Evolutionary conservation across 805 yeast genomes (phyloP), one percentile per base, ranked within the genome.

Genomic region (Yamadazyma paraphyllophila): DNA sequence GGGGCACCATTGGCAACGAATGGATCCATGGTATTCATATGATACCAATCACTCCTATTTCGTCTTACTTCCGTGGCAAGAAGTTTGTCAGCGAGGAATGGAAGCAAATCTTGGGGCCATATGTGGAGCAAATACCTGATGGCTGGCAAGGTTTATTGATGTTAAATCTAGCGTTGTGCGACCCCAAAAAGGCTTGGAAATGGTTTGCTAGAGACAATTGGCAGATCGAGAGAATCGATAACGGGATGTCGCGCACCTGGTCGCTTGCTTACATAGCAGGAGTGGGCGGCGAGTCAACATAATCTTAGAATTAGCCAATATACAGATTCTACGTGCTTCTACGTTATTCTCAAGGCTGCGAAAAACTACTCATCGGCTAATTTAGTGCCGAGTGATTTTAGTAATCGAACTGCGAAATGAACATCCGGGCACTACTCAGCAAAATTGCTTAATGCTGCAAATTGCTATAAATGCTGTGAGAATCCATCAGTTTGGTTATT

Each of bases 231-330:
- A 76, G 74, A 52, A 77, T 91, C 39, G 97, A 91, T 57, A 79
- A 80, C 46, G 97, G 97, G 2, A 92, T 89, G 74, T 82, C 92
- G 24, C 69, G 82, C 50, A 85, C 97, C 0, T 90, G 96, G 96
- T 83, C 91, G 10, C 69, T 90, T 51, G 82, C 96, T 0, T 87
- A 78, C 53, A 74, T 88, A 38, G 96, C 79, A 6, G 83, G 77
- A 15, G 62, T 71, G 41, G 71, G 69, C 7, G 71, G 67, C 17
- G 24, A 33, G 32, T 29, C 31, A 10, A 29, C 4, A 4, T 29
- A 29, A 9, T n/a, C n/a, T n/a, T n/a, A n/a, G n/a, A n/a, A n/a
- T n/a, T n/a, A n/a, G n/a, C n/a, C n/a, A n/a, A n/a, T n/a, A 29
- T n/a, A 29, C 11, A 29, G 24, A n/a, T 20, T 20, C 24, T 7